Base-by-base conservation (phyloP, 2,329 filamentous ascomycete genomes). In the Orbilia quercus region DNA sequence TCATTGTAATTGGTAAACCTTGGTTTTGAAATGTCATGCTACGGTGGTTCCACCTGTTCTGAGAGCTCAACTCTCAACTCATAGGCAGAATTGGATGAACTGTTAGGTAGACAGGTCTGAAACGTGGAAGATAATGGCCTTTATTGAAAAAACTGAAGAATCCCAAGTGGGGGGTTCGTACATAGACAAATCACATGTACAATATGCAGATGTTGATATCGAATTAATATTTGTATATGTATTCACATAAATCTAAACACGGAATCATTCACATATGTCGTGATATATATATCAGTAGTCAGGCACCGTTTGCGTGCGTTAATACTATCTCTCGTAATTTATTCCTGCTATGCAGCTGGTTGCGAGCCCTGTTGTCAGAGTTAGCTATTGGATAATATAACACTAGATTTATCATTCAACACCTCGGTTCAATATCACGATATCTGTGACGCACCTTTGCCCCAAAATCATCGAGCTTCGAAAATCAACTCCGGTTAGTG, bases 1-100 rank as follows among this genome's bases (percentile, higher is more conserved):
- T 60, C 54, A 67, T 67, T 20, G 31, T 47, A 23, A 18, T 23
- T 58, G 40, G 25, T 36, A 18, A 25, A 14, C 5, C 11, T 12
- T 36, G n/a, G n/a, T n/a, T n/a, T n/a, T n/a, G n/a, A n/a, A n/a
- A n/a, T n/a, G 36, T 34, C 48, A 51, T 51, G 48, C 14, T 51
- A 25, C 14, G 45, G 40, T 62, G 58, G 45, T 62, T 22, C 58
- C 58, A 54, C 36, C 42, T 47, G 22, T 18, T 25, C 45, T 58
- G 31, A 34, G 48, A 34, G 50, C 28, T 62, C 45, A 34, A 25
- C 38, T 42, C 12, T 31, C 45, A 59, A 25, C 38, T 34, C 18
- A 50, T 34, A 59, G 63, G 64, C 51, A 64, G 36, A 64, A 64
- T 40, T 64, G 59, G 47, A 54, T 62, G 45, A 62, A 62, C 51